Conservation (phyloP, 257 asterid genomes). For the Hygrophila difformis region DNA sequence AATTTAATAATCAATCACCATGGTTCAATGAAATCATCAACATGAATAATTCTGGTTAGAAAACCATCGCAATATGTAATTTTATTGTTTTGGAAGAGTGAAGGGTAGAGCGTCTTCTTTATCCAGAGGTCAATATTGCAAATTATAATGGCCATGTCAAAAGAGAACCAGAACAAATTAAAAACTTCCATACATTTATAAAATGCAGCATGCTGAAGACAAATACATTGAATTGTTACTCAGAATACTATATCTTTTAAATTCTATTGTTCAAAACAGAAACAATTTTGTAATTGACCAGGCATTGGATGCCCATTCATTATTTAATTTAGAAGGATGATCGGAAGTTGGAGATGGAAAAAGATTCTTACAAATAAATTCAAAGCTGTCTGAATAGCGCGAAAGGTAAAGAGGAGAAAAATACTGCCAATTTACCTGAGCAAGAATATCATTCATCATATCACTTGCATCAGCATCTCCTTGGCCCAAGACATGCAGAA, state of each 20-base stretch:
- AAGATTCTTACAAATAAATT: too few species aligned
- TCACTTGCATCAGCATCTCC: constrained; percentile 97
- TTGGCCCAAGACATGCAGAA: constrained; percentile 77
- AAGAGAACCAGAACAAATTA: background rate
- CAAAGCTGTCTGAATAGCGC: too few species aligned
- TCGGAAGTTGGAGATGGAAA: background rate
- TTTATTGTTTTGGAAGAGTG: background rate
- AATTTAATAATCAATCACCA: background rate
- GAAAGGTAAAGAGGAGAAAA: background rate
- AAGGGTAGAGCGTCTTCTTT: background rate
- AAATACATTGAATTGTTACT: background rate
- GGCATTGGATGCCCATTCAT: too few species aligned
- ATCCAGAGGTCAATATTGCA: background rate
- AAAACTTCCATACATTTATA: background rate
- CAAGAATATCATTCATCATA: constrained; percentile 90
- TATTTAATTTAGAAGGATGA: background rate
- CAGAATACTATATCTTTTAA: background rate
- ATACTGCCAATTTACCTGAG: constrained; percentile 55
- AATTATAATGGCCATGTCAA: too few species aligned
- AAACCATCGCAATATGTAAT: too few species aligned
- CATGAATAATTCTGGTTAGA: background rate
- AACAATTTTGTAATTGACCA: background rate
- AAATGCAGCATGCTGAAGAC: background rate
- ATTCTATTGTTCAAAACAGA: background rate
- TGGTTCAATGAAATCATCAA: background rate